phyloP scores from a whole-genome alignment of 306 rosid species.

The Senna tora region DNA sequence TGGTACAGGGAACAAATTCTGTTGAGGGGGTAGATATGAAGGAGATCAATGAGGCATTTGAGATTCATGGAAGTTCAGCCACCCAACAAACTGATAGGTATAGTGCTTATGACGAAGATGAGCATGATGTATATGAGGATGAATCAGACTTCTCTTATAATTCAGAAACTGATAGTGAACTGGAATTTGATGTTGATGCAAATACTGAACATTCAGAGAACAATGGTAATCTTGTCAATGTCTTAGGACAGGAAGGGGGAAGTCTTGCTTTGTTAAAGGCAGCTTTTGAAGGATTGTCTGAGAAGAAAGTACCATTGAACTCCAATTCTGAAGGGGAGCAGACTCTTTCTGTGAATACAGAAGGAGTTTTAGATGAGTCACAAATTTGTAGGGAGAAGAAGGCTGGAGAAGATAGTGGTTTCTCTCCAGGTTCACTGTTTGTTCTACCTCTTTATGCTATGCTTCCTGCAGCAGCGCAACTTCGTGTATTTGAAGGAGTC shows the following conservation, averaged over 20 bases:
- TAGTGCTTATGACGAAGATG: conserved; percentile 68
- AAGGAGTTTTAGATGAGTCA: conserved; percentile 46
- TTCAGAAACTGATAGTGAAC: conserved; percentile 76
- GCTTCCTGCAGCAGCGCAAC: conserved; percentile 87
- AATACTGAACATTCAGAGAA: conserved; percentile 43
- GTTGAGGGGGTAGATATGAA: conserved; percentile 55
- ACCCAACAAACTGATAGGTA: conserved; percentile 61
- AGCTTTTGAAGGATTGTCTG: conserved; percentile 72
- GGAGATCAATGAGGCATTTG: conserved; percentile 84
- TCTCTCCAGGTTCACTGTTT: conserved; percentile 55
- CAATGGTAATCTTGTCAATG: conserved; percentile 45
- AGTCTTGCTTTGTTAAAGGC: conserved; percentile 70
- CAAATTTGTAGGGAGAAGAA: conserved; percentile 38
- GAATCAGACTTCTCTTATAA: conserved; percentile 58
- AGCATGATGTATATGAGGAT: conserved; percentile 39
- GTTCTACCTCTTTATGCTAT: conserved; percentile 93
- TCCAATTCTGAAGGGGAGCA: conserved; percentile 40
- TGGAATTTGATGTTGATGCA: conserved; percentile 56
- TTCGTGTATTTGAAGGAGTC: conserved; percentile 72
- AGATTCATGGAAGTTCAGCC: conserved; percentile 48
- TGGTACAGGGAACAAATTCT: conserved; percentile 44
- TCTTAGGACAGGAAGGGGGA: conserved; percentile 56
- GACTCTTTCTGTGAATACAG: conserved; percentile 37
- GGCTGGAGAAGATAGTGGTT: conserved; percentile 33
- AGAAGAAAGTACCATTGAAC: conserved; percentile 44